A percentile compares a stretch with the other conserved stretches of the same genome.
phyloP scores from a whole-genome alignment of 75 land plant genomes.

The Selaginella moellendorffii region DNA sequence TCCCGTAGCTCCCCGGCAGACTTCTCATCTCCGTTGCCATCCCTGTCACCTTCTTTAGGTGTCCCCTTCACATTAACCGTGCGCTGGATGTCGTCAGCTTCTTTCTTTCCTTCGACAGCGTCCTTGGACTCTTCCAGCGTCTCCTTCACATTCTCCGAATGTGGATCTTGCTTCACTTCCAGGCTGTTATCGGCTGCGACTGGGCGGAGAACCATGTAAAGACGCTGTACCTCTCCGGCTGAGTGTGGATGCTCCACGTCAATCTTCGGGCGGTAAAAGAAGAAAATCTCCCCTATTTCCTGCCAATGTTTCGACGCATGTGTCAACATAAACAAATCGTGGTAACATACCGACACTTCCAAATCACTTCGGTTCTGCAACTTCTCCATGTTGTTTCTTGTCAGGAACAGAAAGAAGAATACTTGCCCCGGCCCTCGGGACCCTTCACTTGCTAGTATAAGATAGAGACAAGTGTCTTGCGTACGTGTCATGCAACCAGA shows the following conservation, averaged over 20 bases:
- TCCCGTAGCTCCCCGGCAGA: not conserved
- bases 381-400: no score
- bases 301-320: no score
- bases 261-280: conserved; percentile 76
- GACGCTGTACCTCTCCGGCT: conserved; percentile 47
- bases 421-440: no score
- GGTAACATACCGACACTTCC: no score
- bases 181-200: conserved; percentile 17
- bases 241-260: conserved; percentile 47
- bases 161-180: not conserved
- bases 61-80: not conserved
- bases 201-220: conserved; percentile 60
- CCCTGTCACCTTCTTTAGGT: not conserved
- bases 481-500: no score
- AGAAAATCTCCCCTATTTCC: conserved; percentile 40
- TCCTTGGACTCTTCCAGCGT: no score
- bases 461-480: no score
- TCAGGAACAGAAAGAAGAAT: no score
- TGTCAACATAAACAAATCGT: no score
- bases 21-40: not conserved
- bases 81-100: not conserved
- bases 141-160: not conserved
- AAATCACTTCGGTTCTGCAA: no score
- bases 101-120: not conserved
- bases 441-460: no score